phyloP scores from a whole-genome alignment of 306 rosid species.

The Lathyrus tuberosus region DNA sequence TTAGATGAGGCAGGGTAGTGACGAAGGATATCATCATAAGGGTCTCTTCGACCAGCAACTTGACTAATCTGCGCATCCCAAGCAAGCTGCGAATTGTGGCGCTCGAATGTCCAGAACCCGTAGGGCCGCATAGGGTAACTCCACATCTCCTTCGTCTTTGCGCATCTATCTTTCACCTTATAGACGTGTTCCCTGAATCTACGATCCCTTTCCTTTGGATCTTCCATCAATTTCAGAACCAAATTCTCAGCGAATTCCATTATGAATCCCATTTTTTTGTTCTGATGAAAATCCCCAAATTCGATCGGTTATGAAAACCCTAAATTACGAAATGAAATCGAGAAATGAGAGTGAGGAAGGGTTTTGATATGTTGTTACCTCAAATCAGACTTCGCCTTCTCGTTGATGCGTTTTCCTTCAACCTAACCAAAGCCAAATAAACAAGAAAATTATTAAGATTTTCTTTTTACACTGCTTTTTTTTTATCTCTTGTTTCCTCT shows the following conservation, averaged over 20 bases:
- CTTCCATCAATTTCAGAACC: constrained; percentile 83
- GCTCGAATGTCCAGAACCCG: constrained; percentile 96
- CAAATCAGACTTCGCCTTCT: not conserved
- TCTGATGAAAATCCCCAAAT: constrained; percentile 30
- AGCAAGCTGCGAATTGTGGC: constrained; percentile 84
- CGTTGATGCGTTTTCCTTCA: not conserved
- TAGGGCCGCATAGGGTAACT: constrained; percentile 80
- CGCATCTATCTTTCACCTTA: constrained; percentile 51
- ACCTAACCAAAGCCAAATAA: not conserved
- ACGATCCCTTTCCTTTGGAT: constrained; percentile 89
- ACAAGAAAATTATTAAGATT: not conserved
- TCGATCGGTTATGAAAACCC: constrained; percentile 15
- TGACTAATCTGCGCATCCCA: constrained; percentile 98
- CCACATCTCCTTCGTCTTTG: constrained; percentile 94
- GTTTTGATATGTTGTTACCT: constrained; percentile 6
- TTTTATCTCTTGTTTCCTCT: no score
- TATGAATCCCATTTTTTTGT: constrained; percentile 69
- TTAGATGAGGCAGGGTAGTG: constrained; percentile 47
- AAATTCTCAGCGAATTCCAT: constrained; percentile 95
- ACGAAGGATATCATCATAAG: constrained; percentile 81
- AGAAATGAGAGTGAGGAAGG: not conserved
- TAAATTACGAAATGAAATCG: constrained; percentile 3
- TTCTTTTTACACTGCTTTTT: not conserved
- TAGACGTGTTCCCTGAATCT: constrained; percentile 75
- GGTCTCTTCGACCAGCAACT: constrained; percentile 82